Conservation (phyloP, 2,329 filamentous ascomycete genomes). For the Ophiosphaerella herpotricha region DNA sequence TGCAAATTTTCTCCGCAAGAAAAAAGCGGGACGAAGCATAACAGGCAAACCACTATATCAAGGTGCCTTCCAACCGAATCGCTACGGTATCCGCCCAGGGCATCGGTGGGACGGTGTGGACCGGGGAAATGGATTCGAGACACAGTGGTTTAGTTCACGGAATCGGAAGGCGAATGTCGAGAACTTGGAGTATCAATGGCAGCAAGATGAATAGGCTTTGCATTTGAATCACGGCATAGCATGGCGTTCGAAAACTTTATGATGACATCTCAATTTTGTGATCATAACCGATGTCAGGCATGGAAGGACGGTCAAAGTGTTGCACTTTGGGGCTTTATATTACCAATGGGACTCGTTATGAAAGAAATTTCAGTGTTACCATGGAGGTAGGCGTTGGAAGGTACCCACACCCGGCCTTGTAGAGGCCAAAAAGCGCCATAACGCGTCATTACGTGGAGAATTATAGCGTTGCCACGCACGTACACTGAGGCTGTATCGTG, state of each 20-base stretch:
- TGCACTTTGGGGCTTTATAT: neutral
- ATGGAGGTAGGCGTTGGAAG: too few relatives aligned
- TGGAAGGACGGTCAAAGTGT: too few relatives aligned
- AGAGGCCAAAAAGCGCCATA: too few relatives aligned
- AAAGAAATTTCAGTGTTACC: neutral
- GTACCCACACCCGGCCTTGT: too few relatives aligned
- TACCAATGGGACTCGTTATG: conserved; percentile 2
- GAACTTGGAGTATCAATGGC: conserved; percentile 88
- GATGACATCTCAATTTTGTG: neutral
- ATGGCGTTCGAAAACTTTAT: conserved; percentile 3
- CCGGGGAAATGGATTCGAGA: conserved; percentile 90
- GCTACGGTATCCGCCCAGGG: conserved; percentile 90
- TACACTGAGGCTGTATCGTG: too few relatives aligned
- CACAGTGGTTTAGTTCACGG: conserved; percentile 85
- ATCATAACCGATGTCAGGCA: too few relatives aligned
- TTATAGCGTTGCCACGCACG: too few relatives aligned
- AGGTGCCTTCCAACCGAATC: conserved; percentile 82
- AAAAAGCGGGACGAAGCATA: conserved; percentile 50
- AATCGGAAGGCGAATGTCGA: conserved; percentile 78
- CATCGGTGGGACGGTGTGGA: conserved; percentile 98
- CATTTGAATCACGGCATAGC: conserved; percentile 6
- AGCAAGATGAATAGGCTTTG: conserved; percentile 77
- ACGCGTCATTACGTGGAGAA: too few relatives aligned
- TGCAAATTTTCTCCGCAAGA: conserved; percentile 71
- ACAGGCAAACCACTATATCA: conserved; percentile 72